Evolutionary conservation across 805 yeast species (phyloP).

Genomic region (Teunomyces gatunensis): DNA sequence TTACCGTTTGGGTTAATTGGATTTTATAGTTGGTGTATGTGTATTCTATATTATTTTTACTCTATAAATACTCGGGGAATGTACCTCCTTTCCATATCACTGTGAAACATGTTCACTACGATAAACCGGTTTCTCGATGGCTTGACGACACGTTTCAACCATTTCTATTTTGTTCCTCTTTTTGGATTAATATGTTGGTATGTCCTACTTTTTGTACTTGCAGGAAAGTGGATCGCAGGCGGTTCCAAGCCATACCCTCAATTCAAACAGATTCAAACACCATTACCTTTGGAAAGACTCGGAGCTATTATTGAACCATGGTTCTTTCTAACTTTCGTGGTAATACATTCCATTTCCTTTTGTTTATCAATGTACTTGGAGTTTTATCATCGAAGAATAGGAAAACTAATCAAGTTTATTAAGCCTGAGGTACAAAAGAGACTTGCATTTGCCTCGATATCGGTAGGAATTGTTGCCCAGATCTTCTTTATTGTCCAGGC

Average conservation of each 20-base stretch:
- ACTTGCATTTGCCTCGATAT: constrained; percentile 22
- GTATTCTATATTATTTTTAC: neutral
- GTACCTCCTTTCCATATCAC: neutral
- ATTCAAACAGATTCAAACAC: constrained; percentile 18
- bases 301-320: constrained; percentile 23
- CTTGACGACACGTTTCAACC: constrained; percentile 22
- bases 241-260: constrained; percentile 21
- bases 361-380: constrained; percentile 23
- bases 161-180: constrained; percentile 23
- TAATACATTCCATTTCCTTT: constrained; percentile 21
- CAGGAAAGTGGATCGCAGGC: constrained; percentile 19
- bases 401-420: constrained; percentile 27
- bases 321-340: constrained; percentile 19
- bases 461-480: constrained; percentile 15
- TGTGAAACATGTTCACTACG: constrained; percentile 2
- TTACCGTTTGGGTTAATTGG: neutral
- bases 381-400: constrained; percentile 27
- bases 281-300: constrained; percentile 24
- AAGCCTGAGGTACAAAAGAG: constrained; percentile 21
- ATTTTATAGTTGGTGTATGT: neutral
- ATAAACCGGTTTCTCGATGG: constrained; percentile 10
- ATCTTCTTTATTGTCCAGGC: neutral
- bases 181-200: constrained; percentile 27
- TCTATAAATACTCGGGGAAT: neutral
- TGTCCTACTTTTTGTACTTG: constrained; percentile 17